These are phyloP conservation scores for Pterocarpus macrocarpus DNA, from an alignment of 306 rosid genomes.

Conservation along the genomic window DNA sequence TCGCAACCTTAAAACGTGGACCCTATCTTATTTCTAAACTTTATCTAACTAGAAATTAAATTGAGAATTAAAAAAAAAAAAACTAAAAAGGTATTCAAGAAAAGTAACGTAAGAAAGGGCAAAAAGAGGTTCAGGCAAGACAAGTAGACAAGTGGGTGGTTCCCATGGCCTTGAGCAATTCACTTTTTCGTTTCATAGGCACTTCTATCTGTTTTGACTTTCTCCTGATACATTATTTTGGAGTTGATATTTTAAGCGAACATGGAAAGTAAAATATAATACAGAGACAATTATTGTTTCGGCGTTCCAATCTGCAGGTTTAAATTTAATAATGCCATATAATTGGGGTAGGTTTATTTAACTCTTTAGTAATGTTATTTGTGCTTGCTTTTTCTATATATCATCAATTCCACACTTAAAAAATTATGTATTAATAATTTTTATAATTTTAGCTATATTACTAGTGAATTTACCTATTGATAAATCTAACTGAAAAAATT, in stretches of 20 bases:
- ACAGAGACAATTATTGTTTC: constrained; percentile 11
- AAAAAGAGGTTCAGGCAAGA: too few species aligned
- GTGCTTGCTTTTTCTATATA: too few species aligned
- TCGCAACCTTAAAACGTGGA: neutral
- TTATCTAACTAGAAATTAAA: neutral
- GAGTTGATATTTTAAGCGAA: constrained; percentile 15
- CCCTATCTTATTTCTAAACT: neutral
- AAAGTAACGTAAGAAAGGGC: neutral
- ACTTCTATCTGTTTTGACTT: constrained; percentile 26
- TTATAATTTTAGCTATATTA: too few species aligned
- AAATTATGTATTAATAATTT: too few species aligned
- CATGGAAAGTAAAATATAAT: neutral
- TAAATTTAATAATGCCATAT: neutral
- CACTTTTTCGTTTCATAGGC: neutral
- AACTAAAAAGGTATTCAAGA: neutral
- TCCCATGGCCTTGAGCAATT: neutral
- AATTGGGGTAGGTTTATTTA: constrained; percentile 3
- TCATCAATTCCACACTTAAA: too few species aligned
- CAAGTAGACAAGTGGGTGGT: neutral
- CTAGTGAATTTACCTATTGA: too few species aligned
- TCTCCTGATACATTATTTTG: neutral
- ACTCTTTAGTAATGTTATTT: neutral
- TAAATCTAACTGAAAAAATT: too few species aligned
- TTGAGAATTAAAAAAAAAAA: neutral
- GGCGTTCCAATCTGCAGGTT: neutral